Conservation (phyloP, 2,329 filamentous ascomycete genomes). For the Westerdykella sp. region DNA sequence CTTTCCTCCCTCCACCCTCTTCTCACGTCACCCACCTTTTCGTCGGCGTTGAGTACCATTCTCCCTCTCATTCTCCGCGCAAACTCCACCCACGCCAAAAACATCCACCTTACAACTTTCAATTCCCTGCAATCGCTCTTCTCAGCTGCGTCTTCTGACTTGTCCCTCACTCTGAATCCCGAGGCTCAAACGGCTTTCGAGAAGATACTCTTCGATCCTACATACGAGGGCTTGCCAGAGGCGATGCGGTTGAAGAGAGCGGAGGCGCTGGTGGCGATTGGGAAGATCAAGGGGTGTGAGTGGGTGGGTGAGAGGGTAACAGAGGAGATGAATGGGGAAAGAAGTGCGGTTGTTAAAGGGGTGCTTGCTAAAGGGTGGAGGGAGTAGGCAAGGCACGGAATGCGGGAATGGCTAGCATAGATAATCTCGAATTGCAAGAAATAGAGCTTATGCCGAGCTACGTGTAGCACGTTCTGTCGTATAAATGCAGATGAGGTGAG, state of each 20-base stretch:
- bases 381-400: too few species aligned
- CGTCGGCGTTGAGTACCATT: not conserved
- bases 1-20: conserved; percentile 16
- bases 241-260: conserved; percentile 23
- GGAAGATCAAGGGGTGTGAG: conserved; percentile 10
- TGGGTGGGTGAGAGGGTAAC: conserved; percentile 13
- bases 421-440: too few species aligned
- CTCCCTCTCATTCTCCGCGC: conserved; percentile 15
- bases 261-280: conserved; percentile 17
- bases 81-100: conserved; percentile 15
- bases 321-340: conserved; percentile 14
- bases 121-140: conserved; percentile 18
- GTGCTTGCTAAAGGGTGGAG: conserved; percentile 12
- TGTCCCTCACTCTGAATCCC: conserved; percentile 1
- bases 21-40: conserved; percentile 2
- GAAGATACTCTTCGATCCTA: conserved; percentile 20
- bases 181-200: conserved; percentile 11
- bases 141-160: conserved; percentile 8
- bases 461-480: too few species aligned
- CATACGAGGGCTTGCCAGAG: conserved; percentile 22
- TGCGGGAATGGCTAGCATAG: too few species aligned
- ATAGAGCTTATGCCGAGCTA: too few species aligned
- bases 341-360: conserved; percentile 15
- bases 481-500: too few species aligned
- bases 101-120: conserved; percentile 19